A percentile compares a stretch with the other conserved stretches of the same genome.
These are phyloP conservation scores for Aspergillus sparsus DNA, from an alignment of 495 filamentous ascomycete genomes.

Conservation along the genomic window DNA sequence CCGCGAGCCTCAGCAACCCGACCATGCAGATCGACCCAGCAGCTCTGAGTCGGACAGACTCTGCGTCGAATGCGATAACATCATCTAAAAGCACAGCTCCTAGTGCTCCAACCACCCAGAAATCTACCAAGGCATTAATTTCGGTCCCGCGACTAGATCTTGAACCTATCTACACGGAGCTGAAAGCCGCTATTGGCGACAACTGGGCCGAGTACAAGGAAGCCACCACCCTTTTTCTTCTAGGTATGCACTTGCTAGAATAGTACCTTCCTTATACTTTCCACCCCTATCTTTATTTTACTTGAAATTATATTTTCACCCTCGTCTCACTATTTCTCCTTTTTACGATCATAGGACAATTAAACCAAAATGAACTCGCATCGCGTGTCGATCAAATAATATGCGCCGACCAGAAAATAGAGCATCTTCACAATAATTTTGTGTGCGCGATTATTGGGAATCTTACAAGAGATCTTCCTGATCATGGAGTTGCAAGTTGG, in stretches of 20 bases:
- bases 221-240: slow-evolving; percentile 71
- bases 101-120: slow-evolving; percentile 55
- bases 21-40: slow-evolving; percentile 86
- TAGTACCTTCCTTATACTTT: slow-evolving; percentile 7
- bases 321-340: background rate
- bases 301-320: background rate
- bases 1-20: slow-evolving; percentile 34
- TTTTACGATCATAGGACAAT: slow-evolving; percentile 57
- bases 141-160: slow-evolving; percentile 83
- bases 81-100: slow-evolving; percentile 61
- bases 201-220: slow-evolving; percentile 90
- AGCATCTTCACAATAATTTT: slow-evolving; percentile 90
- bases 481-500: slow-evolving; percentile 90
- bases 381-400: slow-evolving; percentile 72
- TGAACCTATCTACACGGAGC: slow-evolving; percentile 82
- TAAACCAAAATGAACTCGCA: slow-evolving; percentile 83
- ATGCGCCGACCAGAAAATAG: slow-evolving; percentile 66
- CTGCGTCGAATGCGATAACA: slow-evolving; percentile 57
- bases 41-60: slow-evolving; percentile 72
- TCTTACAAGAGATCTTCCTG: slow-evolving; percentile 82
- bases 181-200: slow-evolving; percentile 80
- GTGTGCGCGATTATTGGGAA: slow-evolving; percentile 84
- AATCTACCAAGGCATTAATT: slow-evolving; percentile 59
- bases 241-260: slow-evolving; percentile 60
- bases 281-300: background rate